Evolutionary conservation across 2,329 filamentous ascomycete species (phyloP), one percentile per base, ranked within the genome.

Genomic region (Ophiostoma novo-ulmi): DNA sequence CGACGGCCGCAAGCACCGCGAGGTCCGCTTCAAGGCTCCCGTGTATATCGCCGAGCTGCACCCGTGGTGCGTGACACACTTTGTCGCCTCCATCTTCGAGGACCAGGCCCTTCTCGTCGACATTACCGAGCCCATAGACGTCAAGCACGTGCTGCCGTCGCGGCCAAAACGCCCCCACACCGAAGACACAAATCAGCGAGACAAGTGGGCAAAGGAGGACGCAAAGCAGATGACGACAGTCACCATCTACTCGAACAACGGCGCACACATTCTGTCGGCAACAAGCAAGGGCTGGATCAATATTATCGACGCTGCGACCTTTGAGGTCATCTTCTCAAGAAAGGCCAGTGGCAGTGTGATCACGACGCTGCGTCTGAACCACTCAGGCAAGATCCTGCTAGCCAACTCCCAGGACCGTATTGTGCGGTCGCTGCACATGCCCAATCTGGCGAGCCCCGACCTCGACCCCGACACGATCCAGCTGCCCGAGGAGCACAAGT

Each of bases 281-380:
- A 99, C 95, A 5, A 97, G 90, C 75, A 98, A 97, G 80, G 95
- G 95, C 70, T 97, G 93, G 85, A 85, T 99, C 72, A 99, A 99
- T 80, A 92, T 99, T 73, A 95, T 99, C 77, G 92, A 97, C 75
- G 90, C 91, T 2, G 86, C 87, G 73, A 92, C 92, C 0, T 89
- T 88, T 77, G 88, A 92, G 73, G 92, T 94, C 13, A 92, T 97
- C 75, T 94, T 95, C 82, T 97, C 93, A 17, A 93, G 91, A 70
- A 92, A 95, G 74, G 88, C 97, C 70, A 96, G 93, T 76, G 89
- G 88, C 75, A 93, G 93, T 41, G 91, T 96, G 7, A 91, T 99
- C 35, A 94, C 96, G 7, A 91, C 94, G 35, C 85, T 98, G 73
- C 89, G 94, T 8, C 86, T 97, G 71, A 94, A 93, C 3, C 85